Conservation (phyloP, 345 rosid species). For the Eucalyptus decipiens region DNA sequence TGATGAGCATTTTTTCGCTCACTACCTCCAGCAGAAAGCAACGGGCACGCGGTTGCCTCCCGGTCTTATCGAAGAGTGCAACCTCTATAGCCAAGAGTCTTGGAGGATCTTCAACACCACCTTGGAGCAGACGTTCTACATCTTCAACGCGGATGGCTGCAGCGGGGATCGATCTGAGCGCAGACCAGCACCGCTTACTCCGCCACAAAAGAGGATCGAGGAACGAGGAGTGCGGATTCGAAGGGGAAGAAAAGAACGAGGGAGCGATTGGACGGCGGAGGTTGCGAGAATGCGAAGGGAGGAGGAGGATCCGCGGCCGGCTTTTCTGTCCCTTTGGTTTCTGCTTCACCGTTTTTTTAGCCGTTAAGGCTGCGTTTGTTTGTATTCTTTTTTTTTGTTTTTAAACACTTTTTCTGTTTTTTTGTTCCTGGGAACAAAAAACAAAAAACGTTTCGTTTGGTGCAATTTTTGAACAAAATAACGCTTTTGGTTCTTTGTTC, state of each 20-base stretch:
- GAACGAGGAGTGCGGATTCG: too few relatives aligned
- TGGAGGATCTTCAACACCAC: background rate
- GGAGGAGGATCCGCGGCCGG: background rate
- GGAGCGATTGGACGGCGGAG: background rate
- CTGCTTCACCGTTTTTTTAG: background rate
- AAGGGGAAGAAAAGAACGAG: background rate
- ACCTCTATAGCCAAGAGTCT: background rate
- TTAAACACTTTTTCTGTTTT: too few relatives aligned
- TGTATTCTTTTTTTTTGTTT: too few relatives aligned
- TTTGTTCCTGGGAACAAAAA: too few relatives aligned
- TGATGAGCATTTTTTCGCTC: background rate
- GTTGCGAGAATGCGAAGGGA: background rate
- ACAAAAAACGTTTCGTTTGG: too few relatives aligned
- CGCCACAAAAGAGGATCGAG: background rate
- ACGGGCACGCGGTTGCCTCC: background rate
- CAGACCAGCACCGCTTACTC: too few relatives aligned
- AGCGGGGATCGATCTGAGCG: too few relatives aligned
- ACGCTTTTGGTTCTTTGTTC: too few relatives aligned
- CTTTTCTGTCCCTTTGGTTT: background rate
- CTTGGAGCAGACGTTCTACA: background rate
- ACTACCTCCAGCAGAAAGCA: background rate
- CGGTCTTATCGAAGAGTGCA: background rate
- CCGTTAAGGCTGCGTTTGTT: too few relatives aligned
- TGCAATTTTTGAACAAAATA: too few relatives aligned
- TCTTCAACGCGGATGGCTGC: background rate